Evolutionary conservation across 2,329 filamentous ascomycete species (phyloP), one percentile per base, ranked within the genome.

Genomic region (Cordyceps farinosa): DNA sequence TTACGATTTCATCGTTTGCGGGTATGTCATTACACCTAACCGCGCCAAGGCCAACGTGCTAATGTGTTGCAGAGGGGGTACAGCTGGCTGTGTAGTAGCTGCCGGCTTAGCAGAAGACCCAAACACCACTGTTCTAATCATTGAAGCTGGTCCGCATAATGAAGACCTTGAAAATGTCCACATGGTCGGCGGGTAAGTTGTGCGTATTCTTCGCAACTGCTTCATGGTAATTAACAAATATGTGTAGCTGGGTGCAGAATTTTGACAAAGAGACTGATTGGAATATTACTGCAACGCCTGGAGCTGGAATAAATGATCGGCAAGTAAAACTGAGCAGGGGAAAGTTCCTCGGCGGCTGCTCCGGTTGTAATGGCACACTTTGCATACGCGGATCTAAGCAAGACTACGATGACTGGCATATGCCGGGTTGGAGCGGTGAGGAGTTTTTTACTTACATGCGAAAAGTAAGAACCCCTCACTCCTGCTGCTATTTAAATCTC

Each of bases 361-460:
- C 78, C 58, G 80, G 80, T 6, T 75, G 77, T 13, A 84, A 83
- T 64, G 81, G 80, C 2, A 83, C 80, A 1, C 68, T 83, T 3
- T 80, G 79, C 60, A 77, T 83, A 34, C 76, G 80, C 5, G 81
- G 81, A 29, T 75, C 74, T 10, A 80, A 78, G 68, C 80, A 82
- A 62, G 74, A 76, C 58, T 76, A 80, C 27, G 82, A 87, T 70
- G 82, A 87, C 63, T 86, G 84, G 84, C 77, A 72, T 2, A 66
- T 83, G 61, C 79, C 76, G 42, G 84, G 81, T 3, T 84, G 84
- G 84, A 81, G 76, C 61, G 83, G 84, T 4, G 79, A 83, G 4
- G 82, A 86, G 29, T 80, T 86, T 66, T 86, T 83, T 65, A 73
- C 71, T 13, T 84, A 81, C 60, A 87, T 86, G 79, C 77, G 73